Evolutionary conservation across 2,329 filamentous ascomycete species (phyloP), one percentile per base, ranked within the genome.

Genomic region (Penicillium sp.): DNA sequence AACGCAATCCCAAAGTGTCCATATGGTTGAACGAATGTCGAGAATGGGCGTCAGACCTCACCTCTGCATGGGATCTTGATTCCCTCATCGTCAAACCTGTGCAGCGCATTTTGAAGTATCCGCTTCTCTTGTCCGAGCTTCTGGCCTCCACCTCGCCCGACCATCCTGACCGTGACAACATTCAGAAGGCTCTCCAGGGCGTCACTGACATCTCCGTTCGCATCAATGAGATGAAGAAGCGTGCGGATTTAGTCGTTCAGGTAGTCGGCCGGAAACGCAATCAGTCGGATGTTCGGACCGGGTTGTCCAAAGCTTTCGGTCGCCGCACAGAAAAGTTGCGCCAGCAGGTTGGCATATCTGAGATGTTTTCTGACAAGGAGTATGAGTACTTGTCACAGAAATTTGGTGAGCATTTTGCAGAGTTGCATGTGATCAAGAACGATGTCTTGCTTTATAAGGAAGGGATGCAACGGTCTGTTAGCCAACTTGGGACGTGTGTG

Each of bases 51-150:
- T 87, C 89, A 58, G 93, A 96, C 65, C 78, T 98, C 54, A 98
- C 93, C 0, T 83, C 84, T 26, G 91, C 93, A 0, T 98, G 93
- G 93, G 88, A 95, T 67, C 71, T 98, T 51, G 90, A 96, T 67
- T 95, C 93, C 0, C 76, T 98, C n/a, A 79, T 98, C 18, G 91
- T 98, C 64, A 98, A 98, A 69, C 93, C 93, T 1, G 90, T 95
- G 67, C 93, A 98, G 70, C 83, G 93, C 41, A 85, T 97, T 53
- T 84, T 91, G 32, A 96, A 96, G 63, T 98, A 97, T 63, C 90
- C 90, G 3, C 83, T 95, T 39, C 76, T 98, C 36, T 81, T 98
- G 39, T 82, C 83, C 32, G 84, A 90, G 48, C 75, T 98, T 9
- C 75, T 94, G 25, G 83, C 90, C 53, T 80, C 85, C 48, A 97